Evolutionary conservation across 148 eudicot species (phyloP).

Genomic region (Pharnaceum exiguum): DNA sequence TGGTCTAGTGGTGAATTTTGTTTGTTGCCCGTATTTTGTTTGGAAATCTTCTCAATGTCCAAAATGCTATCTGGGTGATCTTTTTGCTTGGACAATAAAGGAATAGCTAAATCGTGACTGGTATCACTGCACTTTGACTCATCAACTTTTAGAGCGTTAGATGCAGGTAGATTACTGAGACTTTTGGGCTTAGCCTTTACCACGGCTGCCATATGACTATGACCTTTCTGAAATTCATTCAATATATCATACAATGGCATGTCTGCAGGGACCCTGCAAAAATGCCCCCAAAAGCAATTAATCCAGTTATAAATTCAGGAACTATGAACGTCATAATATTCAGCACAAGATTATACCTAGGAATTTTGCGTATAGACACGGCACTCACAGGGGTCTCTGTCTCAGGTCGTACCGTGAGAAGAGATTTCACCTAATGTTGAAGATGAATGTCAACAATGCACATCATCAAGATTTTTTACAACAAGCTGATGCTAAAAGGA

Average conservation of each 20-base stretch:
- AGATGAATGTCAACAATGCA: background rate
- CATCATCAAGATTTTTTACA: background rate
- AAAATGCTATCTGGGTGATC: slow-evolving; percentile 46
- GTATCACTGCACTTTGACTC: slow-evolving; percentile 19
- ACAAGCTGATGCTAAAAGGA: background rate
- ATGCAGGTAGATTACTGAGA: slow-evolving; percentile 25
- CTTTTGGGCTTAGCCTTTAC: slow-evolving; percentile 57
- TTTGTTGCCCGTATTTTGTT: slow-evolving; percentile 13
- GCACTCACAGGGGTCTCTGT: slow-evolving; percentile 99
- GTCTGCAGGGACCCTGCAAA: slow-evolving; percentile 88
- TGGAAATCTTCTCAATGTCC: slow-evolving; percentile 61
- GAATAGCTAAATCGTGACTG: slow-evolving; percentile 44
- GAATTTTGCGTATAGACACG: slow-evolving; percentile 87
- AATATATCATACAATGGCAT: slow-evolving; percentile 98
- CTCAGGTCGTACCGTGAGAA: slow-evolving; percentile 91
- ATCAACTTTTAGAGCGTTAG: slow-evolving; percentile 31
- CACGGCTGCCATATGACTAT: slow-evolving; percentile 98
- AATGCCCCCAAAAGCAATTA: background rate
- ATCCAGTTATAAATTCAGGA: background rate
- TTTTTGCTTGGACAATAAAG: slow-evolving; percentile 47
- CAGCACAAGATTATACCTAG: slow-evolving; percentile 51
- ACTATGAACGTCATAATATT: background rate
- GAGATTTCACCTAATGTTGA: slow-evolving; percentile 72
- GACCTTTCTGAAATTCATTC: slow-evolving; percentile 94
- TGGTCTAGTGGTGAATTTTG: slow-evolving; percentile 13